Evolutionary conservation across 352 stramenopile species (phyloP), one percentile per base, ranked within the genome.

Genomic region (Elongisporangium prolatum): DNA sequence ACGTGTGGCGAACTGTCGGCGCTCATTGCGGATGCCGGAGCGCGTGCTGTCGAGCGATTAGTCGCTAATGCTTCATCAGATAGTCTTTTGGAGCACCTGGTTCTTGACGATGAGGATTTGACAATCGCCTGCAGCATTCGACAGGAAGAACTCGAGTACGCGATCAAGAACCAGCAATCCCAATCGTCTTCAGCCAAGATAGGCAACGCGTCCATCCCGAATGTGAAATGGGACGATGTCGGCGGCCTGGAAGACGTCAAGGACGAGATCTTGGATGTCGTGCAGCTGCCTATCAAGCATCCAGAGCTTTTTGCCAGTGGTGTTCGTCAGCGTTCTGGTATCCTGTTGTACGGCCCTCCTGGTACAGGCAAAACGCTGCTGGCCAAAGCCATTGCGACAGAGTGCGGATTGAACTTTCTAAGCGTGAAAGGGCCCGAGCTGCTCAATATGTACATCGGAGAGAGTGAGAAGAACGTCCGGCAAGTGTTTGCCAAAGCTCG

Each of bases 161-260:
- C 84, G 13, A 72, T 86, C n/a, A 72, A 89, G 53, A 74, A 69
- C 24, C 82, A 90, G 54, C 77, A 90, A 61, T 75, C 81, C 14
- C 79, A 83, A 48, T 80, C 77, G 13, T 92, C 82, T 7, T 74
- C 77, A 2, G 74, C 78, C 5, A 87, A 83, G 47, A 76, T 86
- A 34, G 75, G 82, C 37, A 85, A 80, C 34, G 74, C 75, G 3
- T 86, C 76, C 4, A 95, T 95, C 60, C 97, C 98, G 9, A 97
- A 99, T 64, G 92, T 99, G 14, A 98, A 95, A 54, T 99, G 97
- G 97, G 89, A 93, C 52, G 97, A 99, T 69, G 97, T 99, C 55
- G 98, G 97, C 61, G 98, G 97, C 48, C 74, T 99, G 13, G 97
- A 99, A 70, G 92, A 99, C 28, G 97, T 99, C 5, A 99, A 99